Evolutionary conservation across 176 grass and related monocot genomes (phyloP), one percentile per base, ranked within the genome.

Genomic region (Chrysopogon serrulatus): DNA sequence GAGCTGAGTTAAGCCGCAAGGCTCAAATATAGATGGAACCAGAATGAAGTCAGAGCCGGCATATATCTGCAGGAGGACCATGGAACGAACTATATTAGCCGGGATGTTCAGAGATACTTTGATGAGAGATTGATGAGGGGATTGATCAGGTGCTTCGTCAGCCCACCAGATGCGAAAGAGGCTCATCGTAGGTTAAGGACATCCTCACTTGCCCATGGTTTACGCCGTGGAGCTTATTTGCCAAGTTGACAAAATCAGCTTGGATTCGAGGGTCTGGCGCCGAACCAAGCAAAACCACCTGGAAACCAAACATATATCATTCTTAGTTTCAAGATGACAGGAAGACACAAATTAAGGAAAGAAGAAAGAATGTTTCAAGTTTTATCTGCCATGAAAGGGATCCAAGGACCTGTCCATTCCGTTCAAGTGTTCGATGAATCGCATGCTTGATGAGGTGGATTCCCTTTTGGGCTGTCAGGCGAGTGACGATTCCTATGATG

Each of bases 361-460:
- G 0, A 21, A 80, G 0, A 21, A 80, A 8, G 66, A 31, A 36
- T 51, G 8, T 17, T 39, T 10, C 16, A 37, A 39, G 21, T 57
- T 69, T 40, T 59, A 85, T 85, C 48, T 87, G 75, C 5, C 51
- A 47, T 73, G 65, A n/a, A 53, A 85, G 45, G 21, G 19, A 26
- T 59, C n/a, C 0, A 41, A 8, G 35, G 41, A 93, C 96, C 96
- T 98, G 96, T 30, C 96, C 91, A 51, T 92, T 79, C 31, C 68
- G 83, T 49, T 95, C 96, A 17, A 98, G 89, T 39, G 91, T 80
- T 68, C 69, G 83, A 9, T n/a, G 39, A 66, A 99, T 92, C 17
- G 91, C 91, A 69, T 99, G 96, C 63, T 96, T 96, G 68, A 99
- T 96, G 37, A 99, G 96, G 81, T 99, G 93, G 82, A 99, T 92